These are phyloP conservation scores for Pholiota microspora DNA, from an alignment of 768 basidiomycete genomes.

Conservation along the genomic window DNA sequence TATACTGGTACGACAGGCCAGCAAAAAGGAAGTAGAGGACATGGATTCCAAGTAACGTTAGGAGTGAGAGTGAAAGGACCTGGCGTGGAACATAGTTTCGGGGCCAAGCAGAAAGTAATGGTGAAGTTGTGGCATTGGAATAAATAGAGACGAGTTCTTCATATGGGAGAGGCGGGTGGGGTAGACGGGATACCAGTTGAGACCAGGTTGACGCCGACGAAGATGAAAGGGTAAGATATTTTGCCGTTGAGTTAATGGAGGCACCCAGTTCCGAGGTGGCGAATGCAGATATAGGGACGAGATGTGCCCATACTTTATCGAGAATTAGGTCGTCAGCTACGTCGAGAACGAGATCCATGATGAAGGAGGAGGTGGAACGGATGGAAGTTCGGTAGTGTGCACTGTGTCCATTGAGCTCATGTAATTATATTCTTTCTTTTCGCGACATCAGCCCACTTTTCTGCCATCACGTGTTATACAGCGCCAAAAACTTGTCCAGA, in stretches of 20 bases:
- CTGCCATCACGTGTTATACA: conserved; percentile 25
- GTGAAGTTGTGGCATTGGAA: conserved; percentile 25
- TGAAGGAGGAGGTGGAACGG: conserved; percentile 1
- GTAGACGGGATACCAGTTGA: conserved; percentile 51
- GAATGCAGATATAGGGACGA: conserved; percentile 65
- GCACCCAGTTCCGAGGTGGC: conserved; percentile 25
- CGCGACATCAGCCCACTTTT: conserved; percentile 40
- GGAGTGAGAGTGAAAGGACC: conserved; percentile 59
- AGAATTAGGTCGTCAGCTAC: conserved; percentile 69
- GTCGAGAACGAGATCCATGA: conserved; percentile 85
- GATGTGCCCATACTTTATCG: conserved; percentile 75
- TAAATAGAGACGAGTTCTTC: conserved; percentile 31
- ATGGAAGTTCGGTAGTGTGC: background rate
- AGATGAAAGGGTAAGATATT: conserved; percentile 28
- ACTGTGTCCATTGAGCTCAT: background rate
- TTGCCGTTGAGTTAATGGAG: conserved; percentile 36
- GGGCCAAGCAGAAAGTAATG: conserved; percentile 73
- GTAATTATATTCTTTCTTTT: conserved; percentile 27
- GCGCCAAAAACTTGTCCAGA: background rate
- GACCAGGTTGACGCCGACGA: conserved; percentile 45
- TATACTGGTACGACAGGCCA: conserved; percentile 73
- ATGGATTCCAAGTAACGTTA: conserved; percentile 83
- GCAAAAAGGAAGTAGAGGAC: conserved; percentile 89
- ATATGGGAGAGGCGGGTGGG: conserved; percentile 50
- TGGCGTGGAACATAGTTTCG: conserved; percentile 83